These are phyloP conservation scores for Xylona heveae DNA, from an alignment of 495 filamentous ascomycete species.

Conservation along the genomic window DNA sequence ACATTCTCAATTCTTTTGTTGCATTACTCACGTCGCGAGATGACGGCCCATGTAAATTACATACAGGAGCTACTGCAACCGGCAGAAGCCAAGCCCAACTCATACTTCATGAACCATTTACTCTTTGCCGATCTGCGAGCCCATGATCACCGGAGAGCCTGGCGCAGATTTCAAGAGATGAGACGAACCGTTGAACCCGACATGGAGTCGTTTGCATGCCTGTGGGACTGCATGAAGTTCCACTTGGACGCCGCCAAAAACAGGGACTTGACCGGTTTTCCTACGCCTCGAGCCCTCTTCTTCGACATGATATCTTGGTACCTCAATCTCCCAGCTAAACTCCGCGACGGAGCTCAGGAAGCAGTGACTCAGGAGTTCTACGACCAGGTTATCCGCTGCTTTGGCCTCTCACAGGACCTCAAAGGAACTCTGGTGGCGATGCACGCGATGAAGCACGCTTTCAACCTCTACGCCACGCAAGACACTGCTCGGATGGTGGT, in stretches of 20 bases:
- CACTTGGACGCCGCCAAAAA: slow-evolving; percentile 23
- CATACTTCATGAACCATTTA: slow-evolving; percentile 57
- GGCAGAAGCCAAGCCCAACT: slow-evolving; percentile 39
- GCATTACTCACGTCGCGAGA: slow-evolving; percentile 40
- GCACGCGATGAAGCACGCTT: slow-evolving; percentile 27
- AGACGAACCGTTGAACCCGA: slow-evolving; percentile 31
- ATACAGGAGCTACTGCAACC: slow-evolving; percentile 33
- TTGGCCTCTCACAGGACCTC: slow-evolving; percentile 29
- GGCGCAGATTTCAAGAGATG: slow-evolving; percentile 31
- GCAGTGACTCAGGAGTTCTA: slow-evolving; percentile 22
- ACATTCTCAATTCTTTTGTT: slow-evolving; percentile 57
- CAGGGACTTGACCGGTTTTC: slow-evolving; percentile 17
- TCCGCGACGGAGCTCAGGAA: slow-evolving; percentile 10
- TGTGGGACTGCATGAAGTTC: slow-evolving; percentile 39
- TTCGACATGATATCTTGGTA: slow-evolving; percentile 36
- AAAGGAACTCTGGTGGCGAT: slow-evolving; percentile 38
- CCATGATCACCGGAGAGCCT: slow-evolving; percentile 27
- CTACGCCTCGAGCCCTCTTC: slow-evolving; percentile 32
- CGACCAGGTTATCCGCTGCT: slow-evolving; percentile 32
- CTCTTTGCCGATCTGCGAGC: slow-evolving; percentile 35
- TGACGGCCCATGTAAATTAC: slow-evolving; percentile 30
- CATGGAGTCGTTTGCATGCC: slow-evolving; percentile 43
- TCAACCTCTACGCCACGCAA: slow-evolving; percentile 30
- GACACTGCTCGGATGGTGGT: slow-evolving; percentile 27
- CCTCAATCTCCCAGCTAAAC: slow-evolving; percentile 10